These are phyloP conservation scores for Ilyonectria mors-panacis DNA, from an alignment of 2,329 filamentous ascomycete genomes.

Conservation along the genomic window DNA sequence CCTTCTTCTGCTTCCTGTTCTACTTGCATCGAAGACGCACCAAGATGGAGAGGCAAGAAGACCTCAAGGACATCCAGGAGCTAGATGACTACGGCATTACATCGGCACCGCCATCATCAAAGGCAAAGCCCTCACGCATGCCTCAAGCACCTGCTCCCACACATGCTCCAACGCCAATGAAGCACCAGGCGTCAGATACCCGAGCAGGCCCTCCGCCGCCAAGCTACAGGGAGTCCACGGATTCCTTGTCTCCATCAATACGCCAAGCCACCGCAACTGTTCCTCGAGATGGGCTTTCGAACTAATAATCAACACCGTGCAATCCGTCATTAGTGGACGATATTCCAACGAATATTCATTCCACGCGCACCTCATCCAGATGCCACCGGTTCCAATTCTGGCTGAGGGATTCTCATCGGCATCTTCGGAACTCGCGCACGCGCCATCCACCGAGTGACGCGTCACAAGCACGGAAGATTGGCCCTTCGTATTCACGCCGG, in stretches of 20 bases:
- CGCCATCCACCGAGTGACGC: background rate
- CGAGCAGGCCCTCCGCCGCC: slow-evolving; percentile 1
- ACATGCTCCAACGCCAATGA: slow-evolving; percentile 8
- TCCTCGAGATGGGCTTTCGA: slow-evolving; percentile 40
- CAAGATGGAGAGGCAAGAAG: slow-evolving; percentile 39
- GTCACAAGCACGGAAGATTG: background rate
- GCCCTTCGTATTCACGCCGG: background rate
- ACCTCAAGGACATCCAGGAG: slow-evolving; percentile 45
- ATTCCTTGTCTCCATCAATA: slow-evolving; percentile 45
- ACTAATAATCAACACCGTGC: slow-evolving; percentile 26
- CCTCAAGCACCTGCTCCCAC: slow-evolving; percentile 39
- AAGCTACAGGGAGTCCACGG: slow-evolving; percentile 35
- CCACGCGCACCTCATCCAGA: no score
- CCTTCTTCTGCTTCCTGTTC: slow-evolving; percentile 38
- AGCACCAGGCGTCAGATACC: slow-evolving; percentile 28
- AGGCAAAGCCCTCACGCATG: slow-evolving; percentile 19
- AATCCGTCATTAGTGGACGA: background rate
- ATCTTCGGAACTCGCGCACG: background rate
- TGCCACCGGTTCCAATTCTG: background rate
- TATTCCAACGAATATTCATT: no score
- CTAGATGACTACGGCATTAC: slow-evolving; percentile 47
- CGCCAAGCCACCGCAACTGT: slow-evolving; percentile 42
- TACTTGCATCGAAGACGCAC: slow-evolving; percentile 41
- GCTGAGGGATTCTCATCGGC: background rate
- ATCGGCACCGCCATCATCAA: background rate